These are phyloP conservation scores for Porpolomopsis calyptriformis DNA, from an alignment of 768 basidiomycete genomes.

Conservation along the genomic window DNA sequence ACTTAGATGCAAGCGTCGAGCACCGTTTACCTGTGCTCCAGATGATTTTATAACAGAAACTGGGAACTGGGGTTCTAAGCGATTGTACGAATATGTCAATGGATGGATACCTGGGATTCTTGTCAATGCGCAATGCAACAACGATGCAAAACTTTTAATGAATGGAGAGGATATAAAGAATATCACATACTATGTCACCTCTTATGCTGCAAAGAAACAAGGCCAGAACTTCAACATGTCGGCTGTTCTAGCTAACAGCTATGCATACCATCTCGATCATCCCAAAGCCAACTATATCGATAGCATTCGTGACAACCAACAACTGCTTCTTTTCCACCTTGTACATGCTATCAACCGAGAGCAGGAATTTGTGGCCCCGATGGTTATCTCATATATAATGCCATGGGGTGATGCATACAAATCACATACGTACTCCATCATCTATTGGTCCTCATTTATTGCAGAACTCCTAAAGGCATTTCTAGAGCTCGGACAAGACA, in stretches of 20 bases:
- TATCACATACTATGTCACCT: slow-evolving; percentile 24
- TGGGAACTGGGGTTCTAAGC: slow-evolving; percentile 23
- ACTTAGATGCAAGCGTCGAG: slow-evolving; percentile 25
- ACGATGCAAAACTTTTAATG: slow-evolving; percentile 30
- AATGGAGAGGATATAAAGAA: slow-evolving; percentile 24
- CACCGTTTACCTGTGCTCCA: slow-evolving; percentile 17
- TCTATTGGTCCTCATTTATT: slow-evolving; percentile 20
- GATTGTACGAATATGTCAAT: slow-evolving; percentile 2
- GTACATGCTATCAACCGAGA: slow-evolving; percentile 18
- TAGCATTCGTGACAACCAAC: background rate
- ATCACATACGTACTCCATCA: slow-evolving; percentile 20
- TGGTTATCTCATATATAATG: too few species aligned
- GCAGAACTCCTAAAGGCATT: background rate
- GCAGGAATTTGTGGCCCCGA: slow-evolving; percentile 21
- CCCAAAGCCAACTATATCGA: background rate
- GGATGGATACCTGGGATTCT: background rate
- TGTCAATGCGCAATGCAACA: slow-evolving; percentile 18
- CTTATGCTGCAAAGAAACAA: slow-evolving; percentile 19
- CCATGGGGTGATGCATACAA: slow-evolving; percentile 22
- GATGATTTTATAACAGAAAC: slow-evolving; percentile 17
- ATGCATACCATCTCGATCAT: slow-evolving; percentile 16
- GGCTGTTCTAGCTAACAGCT: slow-evolving; percentile 18
- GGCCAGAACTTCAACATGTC: slow-evolving; percentile 19
- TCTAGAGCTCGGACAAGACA: background rate
- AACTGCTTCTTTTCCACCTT: slow-evolving; percentile 12